A percentile compares a stretch with the other conserved stretches of the same genome.
Conservation (phyloP, 257 asterid genomes). For the Scutellaria galericulata region DNA sequence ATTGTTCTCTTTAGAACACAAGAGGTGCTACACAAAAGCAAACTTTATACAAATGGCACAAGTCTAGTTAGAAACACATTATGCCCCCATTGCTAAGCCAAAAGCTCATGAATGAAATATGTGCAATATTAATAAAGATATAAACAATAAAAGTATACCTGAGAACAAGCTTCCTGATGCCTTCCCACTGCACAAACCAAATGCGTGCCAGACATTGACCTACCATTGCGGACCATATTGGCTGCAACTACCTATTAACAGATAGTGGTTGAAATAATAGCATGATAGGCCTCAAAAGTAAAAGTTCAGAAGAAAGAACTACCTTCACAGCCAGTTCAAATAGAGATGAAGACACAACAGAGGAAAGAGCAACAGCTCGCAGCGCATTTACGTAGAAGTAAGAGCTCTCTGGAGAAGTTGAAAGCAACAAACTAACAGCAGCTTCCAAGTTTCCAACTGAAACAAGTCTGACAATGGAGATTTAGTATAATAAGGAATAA, state of each 20-base stretch:
- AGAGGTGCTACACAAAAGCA: neutral
- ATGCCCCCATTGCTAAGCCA: neutral
- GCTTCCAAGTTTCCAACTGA: slow-evolving; percentile 95
- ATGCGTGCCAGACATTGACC: slow-evolving; percentile 95
- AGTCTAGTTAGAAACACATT: neutral
- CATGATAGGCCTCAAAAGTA: slow-evolving; percentile 26
- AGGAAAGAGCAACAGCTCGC: slow-evolving; percentile 97
- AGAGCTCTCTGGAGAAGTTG: slow-evolving; percentile 96
- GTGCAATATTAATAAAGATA: slow-evolving; percentile 5
- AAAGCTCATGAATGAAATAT: neutral
- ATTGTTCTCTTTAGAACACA: neutral
- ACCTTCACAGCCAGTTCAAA: slow-evolving; percentile 99
- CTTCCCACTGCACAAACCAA: slow-evolving; percentile 98
- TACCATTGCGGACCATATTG: slow-evolving; percentile 92
- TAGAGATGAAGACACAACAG: slow-evolving; percentile 91
- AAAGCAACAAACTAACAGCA: slow-evolving; percentile 94
- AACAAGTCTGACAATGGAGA: slow-evolving; percentile 68
- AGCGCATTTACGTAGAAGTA: slow-evolving; percentile 93
- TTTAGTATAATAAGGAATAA: slow-evolving; percentile 21
- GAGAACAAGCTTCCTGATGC: slow-evolving; percentile 99
- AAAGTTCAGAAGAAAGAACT: slow-evolving; percentile 35
- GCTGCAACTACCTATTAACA: slow-evolving; percentile 89
- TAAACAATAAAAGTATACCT: slow-evolving; percentile 56
- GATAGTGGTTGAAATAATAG: slow-evolving; percentile 31
- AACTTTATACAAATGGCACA: neutral